These are phyloP conservation scores for Carex arenaria DNA, from an alignment of 202 grass and related monocot species.

Conservation along the genomic window DNA sequence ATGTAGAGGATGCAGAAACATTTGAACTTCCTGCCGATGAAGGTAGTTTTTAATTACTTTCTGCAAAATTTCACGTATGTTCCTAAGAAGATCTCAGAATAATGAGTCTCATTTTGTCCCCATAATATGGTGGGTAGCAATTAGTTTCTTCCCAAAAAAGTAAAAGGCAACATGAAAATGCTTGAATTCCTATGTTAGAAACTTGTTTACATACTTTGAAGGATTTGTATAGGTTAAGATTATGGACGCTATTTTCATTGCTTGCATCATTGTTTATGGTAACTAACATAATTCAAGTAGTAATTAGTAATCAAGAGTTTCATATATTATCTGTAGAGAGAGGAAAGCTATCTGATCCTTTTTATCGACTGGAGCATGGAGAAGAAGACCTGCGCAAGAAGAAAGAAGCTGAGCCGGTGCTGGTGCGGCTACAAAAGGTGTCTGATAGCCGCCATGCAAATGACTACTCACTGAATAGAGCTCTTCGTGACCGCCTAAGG, in stretches of 20 bases:
- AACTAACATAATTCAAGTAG: neutral
- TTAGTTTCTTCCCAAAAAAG: neutral
- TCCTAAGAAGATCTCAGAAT: neutral
- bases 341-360: conserved; percentile 86
- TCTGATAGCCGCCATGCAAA: conserved; percentile 66
- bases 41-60: conserved; percentile 31
- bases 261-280: neutral
- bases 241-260: neutral
- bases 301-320: neutral
- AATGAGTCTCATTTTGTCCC: neutral
- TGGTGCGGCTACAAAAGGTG: conserved; percentile 73
- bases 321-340: conserved; percentile 49
- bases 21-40: conserved; percentile 79
- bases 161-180: neutral
- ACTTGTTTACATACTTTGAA: neutral
- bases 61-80: neutral
- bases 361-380: conserved; percentile 89
- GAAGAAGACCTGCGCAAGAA: conserved; percentile 88
- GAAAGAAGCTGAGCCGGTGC: conserved; percentile 85
- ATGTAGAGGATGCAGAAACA: conserved; percentile 91
- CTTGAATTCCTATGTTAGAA: neutral
- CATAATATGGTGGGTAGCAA: neutral
- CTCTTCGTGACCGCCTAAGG: conserved; percentile 66
- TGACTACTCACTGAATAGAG: conserved; percentile 79
- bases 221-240: neutral